Base-by-base conservation (phyloP, 2,329 filamentous ascomycete genomes). In the Chrysoporthe cubensis region DNA sequence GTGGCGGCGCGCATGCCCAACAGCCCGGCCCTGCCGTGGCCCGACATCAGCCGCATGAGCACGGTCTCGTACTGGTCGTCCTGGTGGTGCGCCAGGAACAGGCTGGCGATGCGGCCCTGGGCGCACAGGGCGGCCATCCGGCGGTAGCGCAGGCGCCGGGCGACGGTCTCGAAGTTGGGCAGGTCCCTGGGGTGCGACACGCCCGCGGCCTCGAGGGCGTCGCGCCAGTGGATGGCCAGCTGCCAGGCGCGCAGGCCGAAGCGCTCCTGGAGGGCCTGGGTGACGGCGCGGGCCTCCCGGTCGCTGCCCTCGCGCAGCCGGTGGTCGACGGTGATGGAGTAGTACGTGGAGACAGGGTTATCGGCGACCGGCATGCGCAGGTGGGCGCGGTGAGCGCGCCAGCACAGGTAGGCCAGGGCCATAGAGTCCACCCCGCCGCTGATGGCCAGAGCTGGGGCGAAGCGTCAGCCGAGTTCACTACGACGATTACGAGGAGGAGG, bases 381-480 rank as follows among this genome's bases (percentile, higher is more conserved):
- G 58, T 80, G 74, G 3, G 70, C 69, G 3, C 69, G 76, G 48
- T 79, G 78, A 46, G 85, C 73, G 58, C 81, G 78, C 61, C 83
- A 84, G 76, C 91, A 92, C 46, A 98, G 85, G 69, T 84, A 89
- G 66, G 94, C 93, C 69, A 99, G 83, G 40, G 95, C 95, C 94
- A 98, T 99, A n/a, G 95, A 98, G 78, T 99, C 96, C 50, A 96
- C 92, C 8, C 96, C 96, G 34, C 96, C 96, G 75, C 94, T 97
- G 70, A 98, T 83, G 18, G 94, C 96, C 68, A 98, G 81, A 65
- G 86, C 90, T 92, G 70, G 0, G 21, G 32, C 26, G 40, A 26
- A 18, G 4, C 3, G 26, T 26, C 9, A 44, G 21, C 9, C 11
- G 32, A 14, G 3, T 32, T 7, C 16, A 1, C 6, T 50, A 50